Percentiles rank a stretch among this genome's conserved stretches.
Conservation (phyloP, 2,329 filamentous ascomycete genomes). For the Canariomyces notabilis region DNA sequence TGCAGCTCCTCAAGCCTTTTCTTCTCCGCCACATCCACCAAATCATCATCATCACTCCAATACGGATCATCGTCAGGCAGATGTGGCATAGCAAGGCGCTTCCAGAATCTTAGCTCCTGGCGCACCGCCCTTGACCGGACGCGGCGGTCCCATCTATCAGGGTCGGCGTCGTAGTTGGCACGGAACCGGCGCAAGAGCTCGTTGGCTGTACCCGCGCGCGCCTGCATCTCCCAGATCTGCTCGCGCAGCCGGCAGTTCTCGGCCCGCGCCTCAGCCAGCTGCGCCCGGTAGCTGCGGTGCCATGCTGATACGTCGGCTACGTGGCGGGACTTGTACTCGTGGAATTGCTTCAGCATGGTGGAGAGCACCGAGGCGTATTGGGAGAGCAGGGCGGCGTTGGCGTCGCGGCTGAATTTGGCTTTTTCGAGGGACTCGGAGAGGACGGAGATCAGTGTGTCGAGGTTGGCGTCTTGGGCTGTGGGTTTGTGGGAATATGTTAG, state of each 20-base stretch:
- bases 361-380: slow-evolving; percentile 55
- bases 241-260: slow-evolving; percentile 59
- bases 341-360: slow-evolving; percentile 57
- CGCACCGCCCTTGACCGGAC: slow-evolving; percentile 48
- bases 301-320: slow-evolving; percentile 57
- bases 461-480: slow-evolving; percentile 53
- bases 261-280: slow-evolving; percentile 60
- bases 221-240: slow-evolving; percentile 63
- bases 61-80: slow-evolving; percentile 55
- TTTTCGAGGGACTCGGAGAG: slow-evolving; percentile 59
- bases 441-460: slow-evolving; percentile 57
- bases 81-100: slow-evolving; percentile 59
- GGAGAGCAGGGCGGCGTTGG: slow-evolving; percentile 53
- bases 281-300: slow-evolving; percentile 61
- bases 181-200: slow-evolving; percentile 53
- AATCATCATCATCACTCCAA: slow-evolving; percentile 62
- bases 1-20: slow-evolving; percentile 48
- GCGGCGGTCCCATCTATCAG: slow-evolving; percentile 47
- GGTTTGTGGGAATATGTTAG: not conserved
- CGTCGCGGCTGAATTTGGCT: slow-evolving; percentile 54
- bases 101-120: slow-evolving; percentile 62
- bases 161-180: slow-evolving; percentile 51
- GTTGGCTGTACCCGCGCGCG: slow-evolving; percentile 54
- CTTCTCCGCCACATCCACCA: slow-evolving; percentile 58
- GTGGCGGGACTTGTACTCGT: slow-evolving; percentile 61